phyloP scores from a whole-genome alignment of 2,329 filamentous ascomycete species.

The Albophoma yamanashiensis region DNA sequence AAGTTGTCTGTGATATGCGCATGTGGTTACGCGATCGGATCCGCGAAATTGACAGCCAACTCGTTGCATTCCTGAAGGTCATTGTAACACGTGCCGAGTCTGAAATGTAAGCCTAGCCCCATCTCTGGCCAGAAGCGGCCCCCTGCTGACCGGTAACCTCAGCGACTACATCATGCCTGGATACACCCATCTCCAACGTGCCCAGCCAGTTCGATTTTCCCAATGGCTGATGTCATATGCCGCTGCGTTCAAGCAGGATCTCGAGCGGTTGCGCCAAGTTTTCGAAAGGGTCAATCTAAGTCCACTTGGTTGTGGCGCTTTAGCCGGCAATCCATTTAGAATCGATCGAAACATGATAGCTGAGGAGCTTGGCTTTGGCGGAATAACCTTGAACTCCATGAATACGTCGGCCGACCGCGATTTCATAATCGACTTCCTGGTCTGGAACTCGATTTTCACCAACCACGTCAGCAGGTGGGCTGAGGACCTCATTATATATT shows the following conservation, averaged over 20 bases:
- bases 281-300: constrained; percentile 26
- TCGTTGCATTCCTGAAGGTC: constrained; percentile 61
- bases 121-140: neutral
- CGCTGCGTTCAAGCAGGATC: constrained; percentile 59
- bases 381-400: neutral
- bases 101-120: constrained; percentile 38
- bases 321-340: neutral
- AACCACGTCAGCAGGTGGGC: neutral
- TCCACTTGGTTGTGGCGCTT: neutral
- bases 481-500: neutral
- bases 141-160: neutral
- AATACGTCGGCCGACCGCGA: neutral
- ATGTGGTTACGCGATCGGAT: constrained; percentile 76
- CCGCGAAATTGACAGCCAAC: constrained; percentile 54
- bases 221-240: constrained; percentile 75
- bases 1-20: constrained; percentile 83
- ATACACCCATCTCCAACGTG: constrained; percentile 80
- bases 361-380: neutral
- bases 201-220: constrained; percentile 68
- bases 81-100: constrained; percentile 58
- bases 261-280: constrained; percentile 66
- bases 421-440: neutral
- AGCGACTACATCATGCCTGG: constrained; percentile 68
- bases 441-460: neutral
- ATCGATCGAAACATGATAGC: neutral